phyloP scores from a whole-genome alignment of 192 early-diverging fungal species.

The Phycomyces blakesleeanus region DNA sequence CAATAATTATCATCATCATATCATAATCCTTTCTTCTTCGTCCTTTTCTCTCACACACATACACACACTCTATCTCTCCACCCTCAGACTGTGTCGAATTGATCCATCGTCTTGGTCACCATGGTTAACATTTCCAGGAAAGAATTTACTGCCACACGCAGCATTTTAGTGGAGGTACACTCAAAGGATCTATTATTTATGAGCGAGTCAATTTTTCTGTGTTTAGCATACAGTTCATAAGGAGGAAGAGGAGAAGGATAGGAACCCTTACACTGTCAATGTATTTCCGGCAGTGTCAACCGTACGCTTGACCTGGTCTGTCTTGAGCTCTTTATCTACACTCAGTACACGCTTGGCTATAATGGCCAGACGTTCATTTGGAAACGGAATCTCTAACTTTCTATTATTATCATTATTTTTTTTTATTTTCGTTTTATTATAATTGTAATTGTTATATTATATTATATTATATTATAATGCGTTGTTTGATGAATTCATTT shows the following conservation, averaged over 20 bases:
- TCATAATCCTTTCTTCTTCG: too few relatives aligned
- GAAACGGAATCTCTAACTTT: conserved; percentile 40
- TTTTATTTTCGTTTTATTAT: too few relatives aligned
- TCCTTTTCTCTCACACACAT: too few relatives aligned
- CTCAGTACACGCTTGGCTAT: conserved; percentile 36
- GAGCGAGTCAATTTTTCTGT: background rate
- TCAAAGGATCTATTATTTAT: conserved; percentile 36
- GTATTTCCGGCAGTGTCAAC: conserved; percentile 22
- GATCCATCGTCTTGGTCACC: conserved; percentile 44
- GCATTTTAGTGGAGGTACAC: conserved; percentile 32
- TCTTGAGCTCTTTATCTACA: conserved; percentile 48
- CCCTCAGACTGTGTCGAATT: conserved; percentile 24
- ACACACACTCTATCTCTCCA: background rate
- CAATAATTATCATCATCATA: too few relatives aligned
- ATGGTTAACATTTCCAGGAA: conserved; percentile 49
- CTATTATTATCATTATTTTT: background rate
- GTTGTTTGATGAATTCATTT: background rate
- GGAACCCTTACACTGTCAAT: conserved; percentile 37
- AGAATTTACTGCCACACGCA: conserved; percentile 46
- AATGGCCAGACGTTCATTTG: conserved; percentile 33
- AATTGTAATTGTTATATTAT: too few relatives aligned
- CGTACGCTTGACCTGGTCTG: conserved; percentile 35
- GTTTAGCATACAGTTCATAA: too few relatives aligned
- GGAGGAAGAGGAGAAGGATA: too few relatives aligned
- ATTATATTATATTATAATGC: background rate